Conservation (phyloP, 805 yeast species). For the Zygosaccharomyces gambellarensis region DNA sequence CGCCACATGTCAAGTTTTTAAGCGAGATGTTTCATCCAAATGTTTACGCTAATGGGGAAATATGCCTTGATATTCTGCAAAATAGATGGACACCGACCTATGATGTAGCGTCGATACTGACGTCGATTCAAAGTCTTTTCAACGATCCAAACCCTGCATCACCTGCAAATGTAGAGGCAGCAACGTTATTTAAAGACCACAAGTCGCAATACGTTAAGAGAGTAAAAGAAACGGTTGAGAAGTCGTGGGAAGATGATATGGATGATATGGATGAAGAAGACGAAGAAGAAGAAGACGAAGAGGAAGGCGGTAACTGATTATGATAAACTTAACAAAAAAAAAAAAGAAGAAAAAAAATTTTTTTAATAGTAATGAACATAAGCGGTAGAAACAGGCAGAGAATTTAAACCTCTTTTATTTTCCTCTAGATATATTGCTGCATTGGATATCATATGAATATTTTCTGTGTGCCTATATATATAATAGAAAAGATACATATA, state of each 20-base stretch:
- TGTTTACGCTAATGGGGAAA: constrained; percentile 91
- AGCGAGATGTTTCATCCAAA: constrained; percentile 98
- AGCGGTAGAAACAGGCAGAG: not conserved
- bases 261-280: constrained; percentile 36
- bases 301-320: constrained; percentile 20
- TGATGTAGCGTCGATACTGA: constrained; percentile 91
- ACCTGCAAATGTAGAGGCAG: constrained; percentile 98
- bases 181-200: constrained; percentile 91
- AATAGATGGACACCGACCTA: constrained; percentile 98
- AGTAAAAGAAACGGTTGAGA: constrained; percentile 92
- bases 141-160: constrained; percentile 96
- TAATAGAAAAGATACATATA: not conserved
- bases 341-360: not conserved
- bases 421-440: not conserved
- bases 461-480: not conserved
- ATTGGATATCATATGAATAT: constrained; percentile 3
- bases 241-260: constrained; percentile 84
- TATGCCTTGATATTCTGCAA: constrained; percentile 91
- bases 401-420: not conserved
- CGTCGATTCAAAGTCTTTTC: constrained; percentile 84
- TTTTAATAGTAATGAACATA: too few relatives aligned
- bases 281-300: constrained; percentile 35
- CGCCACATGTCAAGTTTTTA: constrained; percentile 86
- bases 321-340: not conserved
- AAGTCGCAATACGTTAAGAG: constrained; percentile 86